A percentile compares a stretch with the other conserved stretches of the same genome.
These are phyloP conservation scores for Yarrowia sp. DNA, from an alignment of 805 yeast genomes.

Conservation along the genomic window DNA sequence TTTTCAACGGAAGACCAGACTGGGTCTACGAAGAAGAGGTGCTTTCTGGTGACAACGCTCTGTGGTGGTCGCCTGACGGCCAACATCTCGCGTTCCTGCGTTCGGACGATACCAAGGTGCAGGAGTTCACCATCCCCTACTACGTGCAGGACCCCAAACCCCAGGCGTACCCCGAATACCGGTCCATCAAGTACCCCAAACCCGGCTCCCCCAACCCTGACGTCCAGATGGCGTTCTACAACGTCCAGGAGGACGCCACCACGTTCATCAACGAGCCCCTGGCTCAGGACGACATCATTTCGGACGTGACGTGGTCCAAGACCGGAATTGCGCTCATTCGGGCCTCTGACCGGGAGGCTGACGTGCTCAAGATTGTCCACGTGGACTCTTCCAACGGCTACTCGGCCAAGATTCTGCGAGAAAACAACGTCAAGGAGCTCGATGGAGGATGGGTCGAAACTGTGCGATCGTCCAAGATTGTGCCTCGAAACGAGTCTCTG, in stretches of 20 bases:
- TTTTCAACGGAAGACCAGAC: slow-evolving; percentile 89
- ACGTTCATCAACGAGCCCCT: slow-evolving; percentile 43
- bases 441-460: slow-evolving; percentile 81
- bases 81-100: slow-evolving; percentile 67
- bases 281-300: slow-evolving; percentile 56
- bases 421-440: slow-evolving; percentile 51
- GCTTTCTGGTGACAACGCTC: slow-evolving; percentile 66
- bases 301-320: slow-evolving; percentile 78
- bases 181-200: slow-evolving; percentile 78
- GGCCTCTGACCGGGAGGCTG: slow-evolving; percentile 71
- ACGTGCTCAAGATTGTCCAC: slow-evolving; percentile 62
- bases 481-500: slow-evolving; percentile 58
- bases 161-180: slow-evolving; percentile 65
- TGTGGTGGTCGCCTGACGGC: slow-evolving; percentile 90
- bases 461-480: slow-evolving; percentile 64
- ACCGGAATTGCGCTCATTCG: slow-evolving; percentile 59
- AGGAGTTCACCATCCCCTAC: slow-evolving; percentile 75
- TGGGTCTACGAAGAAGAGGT: slow-evolving; percentile 97
- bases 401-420: slow-evolving; percentile 41
- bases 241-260: slow-evolving; percentile 42
- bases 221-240: slow-evolving; percentile 58
- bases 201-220: slow-evolving; percentile 80
- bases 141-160: slow-evolving; percentile 63
- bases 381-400: slow-evolving; percentile 54
- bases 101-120: slow-evolving; percentile 76